phyloP scores from a whole-genome alignment of 2,329 filamentous ascomycete species.

The Verticillium nonalfalfae region DNA sequence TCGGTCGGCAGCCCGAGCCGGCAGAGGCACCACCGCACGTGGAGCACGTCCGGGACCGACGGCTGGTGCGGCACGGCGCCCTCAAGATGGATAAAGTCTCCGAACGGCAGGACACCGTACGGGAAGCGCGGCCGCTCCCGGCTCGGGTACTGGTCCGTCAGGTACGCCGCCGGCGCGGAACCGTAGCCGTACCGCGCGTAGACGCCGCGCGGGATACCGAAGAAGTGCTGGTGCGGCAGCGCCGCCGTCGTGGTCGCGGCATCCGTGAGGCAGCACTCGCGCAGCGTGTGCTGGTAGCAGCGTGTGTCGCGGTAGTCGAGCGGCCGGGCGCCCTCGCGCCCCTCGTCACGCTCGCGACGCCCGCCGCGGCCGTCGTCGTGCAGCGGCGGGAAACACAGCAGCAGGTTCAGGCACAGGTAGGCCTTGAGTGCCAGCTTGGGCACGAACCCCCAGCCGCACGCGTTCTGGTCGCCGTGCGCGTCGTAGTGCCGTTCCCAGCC shows the following conservation, averaged over 20 bases:
- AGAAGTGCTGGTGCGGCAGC: slow-evolving; percentile 13
- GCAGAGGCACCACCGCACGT: slow-evolving; percentile 4
- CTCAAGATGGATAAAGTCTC: slow-evolving; percentile 5
- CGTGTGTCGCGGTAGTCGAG: slow-evolving; percentile 11
- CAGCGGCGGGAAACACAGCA: slow-evolving; percentile 9
- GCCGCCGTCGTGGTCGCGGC: not conserved
- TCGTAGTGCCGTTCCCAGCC: not conserved
- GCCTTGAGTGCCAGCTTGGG: slow-evolving; percentile 9
- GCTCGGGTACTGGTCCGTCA: no score
- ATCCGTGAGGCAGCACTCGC: not conserved
- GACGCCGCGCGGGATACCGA: slow-evolving; percentile 9
- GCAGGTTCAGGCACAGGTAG: slow-evolving; percentile 16
- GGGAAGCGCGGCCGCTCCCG: not conserved
- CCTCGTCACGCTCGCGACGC: no score
- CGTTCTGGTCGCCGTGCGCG: not conserved
- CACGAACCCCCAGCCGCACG: slow-evolving; percentile 12
- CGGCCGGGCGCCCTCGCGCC: no score
- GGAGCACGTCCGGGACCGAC: not conserved
- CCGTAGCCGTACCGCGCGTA: not conserved
- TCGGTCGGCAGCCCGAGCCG: slow-evolving; percentile 11
- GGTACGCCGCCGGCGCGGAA: no score
- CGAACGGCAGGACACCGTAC: slow-evolving; percentile 5
- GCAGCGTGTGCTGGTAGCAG: slow-evolving; percentile 11
- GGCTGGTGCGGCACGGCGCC: not conserved
- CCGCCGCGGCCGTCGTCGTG: slow-evolving; percentile 6